Evolutionary conservation across 169 alveolate genomes (phyloP).

Genomic region (Babesia ovata): DNA sequence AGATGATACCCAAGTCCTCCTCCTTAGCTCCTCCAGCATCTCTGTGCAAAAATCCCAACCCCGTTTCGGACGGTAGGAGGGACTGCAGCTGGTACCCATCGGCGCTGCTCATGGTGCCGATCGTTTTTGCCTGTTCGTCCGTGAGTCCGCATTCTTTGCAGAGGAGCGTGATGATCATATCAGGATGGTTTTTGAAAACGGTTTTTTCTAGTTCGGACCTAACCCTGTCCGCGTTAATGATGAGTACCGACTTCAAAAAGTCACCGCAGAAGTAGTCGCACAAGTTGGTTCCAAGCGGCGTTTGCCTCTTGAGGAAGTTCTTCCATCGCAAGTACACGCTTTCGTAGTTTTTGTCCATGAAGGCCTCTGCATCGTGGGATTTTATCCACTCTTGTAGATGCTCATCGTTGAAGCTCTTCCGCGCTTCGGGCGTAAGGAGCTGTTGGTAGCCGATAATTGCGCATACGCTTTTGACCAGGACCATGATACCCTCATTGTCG

Average conservation of each 20-base stretch:
- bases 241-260: conserved; percentile 55
- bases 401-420: conserved; percentile 48
- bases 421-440: conserved; percentile 63
- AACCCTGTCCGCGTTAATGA: conserved; percentile 59
- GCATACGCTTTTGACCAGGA: conserved; percentile 50
- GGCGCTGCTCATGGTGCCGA: conserved; percentile 68
- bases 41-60: conserved; percentile 88
- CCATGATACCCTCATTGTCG: conserved; percentile 23
- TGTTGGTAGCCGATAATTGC: conserved; percentile 68
- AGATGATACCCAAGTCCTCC: conserved; percentile 87
- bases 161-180: conserved; percentile 54
- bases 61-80: conserved; percentile 87
- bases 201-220: conserved; percentile 65
- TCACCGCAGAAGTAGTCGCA: conserved; percentile 67
- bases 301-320: conserved; percentile 62
- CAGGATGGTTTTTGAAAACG: conserved; percentile 58
- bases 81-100: conserved; percentile 72
- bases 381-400: conserved; percentile 64
- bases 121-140: conserved; percentile 57
- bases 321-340: conserved; percentile 53
- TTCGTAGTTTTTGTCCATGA: conserved; percentile 64
- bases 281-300: conserved; percentile 61
- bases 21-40: conserved; percentile 92
- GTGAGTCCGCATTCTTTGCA: conserved; percentile 67
- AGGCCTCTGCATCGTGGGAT: conserved; percentile 65